Evolutionary conservation across 129 eudicot genomes (phyloP).

Genomic region (sunflower (Helianthus annuus)): HanXRQr2.0-SUNRISE NC_035438.2:44074413-44074912

Average conservation of each 20-base stretch:
- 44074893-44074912: neutral
- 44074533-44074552: constrained; percentile 83
- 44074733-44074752: neutral
- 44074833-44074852: constrained; percentile 28
- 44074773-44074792: constrained; percentile 40
- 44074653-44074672: neutral
- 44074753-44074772: constrained; percentile 81
- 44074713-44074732: constrained; percentile 28
- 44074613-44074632: constrained; percentile 84
- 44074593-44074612: constrained; percentile 92
- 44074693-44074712: constrained; percentile 35
- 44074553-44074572: constrained; percentile 72
- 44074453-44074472: constrained; percentile 84
- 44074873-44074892: constrained; percentile 1
- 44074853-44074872: constrained; percentile 30
- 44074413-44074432: constrained; percentile 89
- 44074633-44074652: constrained; percentile 11
- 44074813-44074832: constrained; percentile 3
- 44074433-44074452: constrained; percentile 75
- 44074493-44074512: constrained; percentile 32
- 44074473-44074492: constrained; percentile 39
- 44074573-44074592: constrained; percentile 80
- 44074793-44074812: constrained; percentile 1
- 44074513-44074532: constrained; percentile 81
- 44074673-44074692: neutral